Conservation (phyloP, 768 basidiomycete genomes). For the Russula brevipes region DNA sequence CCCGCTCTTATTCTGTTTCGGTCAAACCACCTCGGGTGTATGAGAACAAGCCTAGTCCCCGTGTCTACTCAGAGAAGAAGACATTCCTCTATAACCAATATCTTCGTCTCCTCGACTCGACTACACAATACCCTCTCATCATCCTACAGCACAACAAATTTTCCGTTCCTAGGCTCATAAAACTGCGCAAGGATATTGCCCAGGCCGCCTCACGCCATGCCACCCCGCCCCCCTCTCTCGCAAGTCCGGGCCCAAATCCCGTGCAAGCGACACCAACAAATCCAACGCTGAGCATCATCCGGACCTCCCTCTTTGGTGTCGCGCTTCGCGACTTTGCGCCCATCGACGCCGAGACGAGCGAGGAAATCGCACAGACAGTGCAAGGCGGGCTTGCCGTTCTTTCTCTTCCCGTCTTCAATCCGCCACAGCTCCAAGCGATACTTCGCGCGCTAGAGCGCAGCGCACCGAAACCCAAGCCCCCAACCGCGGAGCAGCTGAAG, state of each 20-base stretch:
- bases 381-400: conserved; percentile 63
- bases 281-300: conserved; percentile 63
- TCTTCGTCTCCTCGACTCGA: conserved; percentile 58
- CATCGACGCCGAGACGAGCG: conserved; percentile 44
- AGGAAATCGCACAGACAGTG: conserved; percentile 51
- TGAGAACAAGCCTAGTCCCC: conserved; percentile 50
- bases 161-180: conserved; percentile 57
- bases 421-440: conserved; percentile 63
- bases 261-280: conserved; percentile 23
- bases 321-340: conserved; percentile 58
- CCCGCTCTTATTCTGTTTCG: conserved; percentile 38
- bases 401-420: conserved; percentile 59
- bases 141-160: conserved; percentile 79
- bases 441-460: conserved; percentile 62
- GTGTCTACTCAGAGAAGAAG: conserved; percentile 76
- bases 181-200: conserved; percentile 63
- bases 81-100: conserved; percentile 78
- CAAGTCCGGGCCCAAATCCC: conserved; percentile 29
- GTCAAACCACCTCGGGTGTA: conserved; percentile 47
- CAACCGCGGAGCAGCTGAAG: conserved; percentile 47
- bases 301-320: conserved; percentile 76
- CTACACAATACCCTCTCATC: conserved; percentile 56
- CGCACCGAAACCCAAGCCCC: conserved; percentile 54
- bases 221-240: conserved; percentile 34
- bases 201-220: conserved; percentile 41